Evolutionary conservation across 139 green algal genomes (phyloP), one percentile per base, ranked within the genome.

Genomic region (Monoraphidium neglectum): DNA sequence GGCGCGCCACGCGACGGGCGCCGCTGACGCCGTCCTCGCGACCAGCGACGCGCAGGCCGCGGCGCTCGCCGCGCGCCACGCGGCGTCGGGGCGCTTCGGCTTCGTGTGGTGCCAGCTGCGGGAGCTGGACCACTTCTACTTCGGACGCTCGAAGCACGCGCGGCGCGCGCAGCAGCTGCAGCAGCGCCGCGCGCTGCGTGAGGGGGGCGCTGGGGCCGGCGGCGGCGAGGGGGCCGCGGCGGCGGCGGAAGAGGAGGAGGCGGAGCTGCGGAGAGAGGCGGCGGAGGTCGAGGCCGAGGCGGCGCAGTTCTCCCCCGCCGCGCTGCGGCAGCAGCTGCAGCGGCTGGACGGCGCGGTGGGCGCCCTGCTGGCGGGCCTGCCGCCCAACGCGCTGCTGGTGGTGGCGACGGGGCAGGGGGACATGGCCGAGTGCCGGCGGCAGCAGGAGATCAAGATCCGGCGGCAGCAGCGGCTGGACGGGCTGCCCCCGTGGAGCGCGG

Each of bases 81-180:
- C 72, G 62, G 72, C 10, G 3, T 47, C 61, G 21, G 24, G 70
- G 1, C 76, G 46, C 2, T 83, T 76, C 30, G 51, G 83, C 32
- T 90, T 94, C 40, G 43, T 93, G 71, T 92, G 86, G 87, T 86
- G 78, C 8, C 89, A 92, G 74, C 47, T 92, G 26, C 66, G 53
- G 10, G 85, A 83, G 23, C 70, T 92, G 40, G 15, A 33, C 4
- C 30, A 28, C 4, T 89, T 85, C 40, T 62, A 70, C 63, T 57
- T 72, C 36, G 61, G 66, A 8, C 43, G 43, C 43, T 51, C 43
- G 8, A 51, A 51, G 43, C 43, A 51, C 43, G 43, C 43, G 43
- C 43, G 43, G 43, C 43, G 43, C 43, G 43, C 43, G 43, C 43
- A 51, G 43, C 43, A 51, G 43, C 43, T 36, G 38, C 57, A 59